Evolutionary conservation across 371 early-diverging fungal genomes (phyloP), one percentile per base, ranked within the genome.

Genomic region (Modicella reniformis): DNA sequence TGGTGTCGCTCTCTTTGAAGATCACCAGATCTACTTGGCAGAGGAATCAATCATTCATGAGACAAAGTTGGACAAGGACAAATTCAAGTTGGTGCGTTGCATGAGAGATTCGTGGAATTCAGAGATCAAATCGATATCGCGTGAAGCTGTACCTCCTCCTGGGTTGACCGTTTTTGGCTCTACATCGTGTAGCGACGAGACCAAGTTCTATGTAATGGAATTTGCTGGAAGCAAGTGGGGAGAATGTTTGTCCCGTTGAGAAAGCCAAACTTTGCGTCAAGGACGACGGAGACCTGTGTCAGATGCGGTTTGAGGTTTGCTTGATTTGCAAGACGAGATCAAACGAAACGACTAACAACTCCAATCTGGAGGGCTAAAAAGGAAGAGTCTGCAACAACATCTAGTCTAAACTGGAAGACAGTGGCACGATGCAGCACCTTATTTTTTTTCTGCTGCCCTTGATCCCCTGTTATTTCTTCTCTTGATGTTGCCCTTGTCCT

Each of bases 21-120:
- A 17, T 21, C 62, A 72, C 33, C 67, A 72, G 30, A 61, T 72
- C 25, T 72, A 72, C 26, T 6, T 72, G 13, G 62, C 72, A 15
- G 72, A 72, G 26, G 58, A 58, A 29, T 17, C 67, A n/a, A 19
- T 62, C 6, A 44, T 72, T 44, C 25, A 66, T 29, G 62, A 51
- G 9, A 44, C 67, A 0, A 72, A 41, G 17, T 32, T 37, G 40
- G 73, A 66, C 7, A 41, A 59, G 49, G 73, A 72, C 49, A 53
- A 32, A 7, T 72, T 56, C 48, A 72, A 72, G 40, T 17, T 62
- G 13, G 54, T 37, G 40, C 62, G 63, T 28, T 32, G 32, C 17
- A 47, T 72, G 62, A 29, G 62, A 15, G 72, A 72, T 26, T 50
- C 66, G 0, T 72, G 72, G 65, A 57, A 41, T 17, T 56, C 52